Base-by-base conservation (phyloP, 805 yeast genomes). In the Yarrowia sp. region DNA sequence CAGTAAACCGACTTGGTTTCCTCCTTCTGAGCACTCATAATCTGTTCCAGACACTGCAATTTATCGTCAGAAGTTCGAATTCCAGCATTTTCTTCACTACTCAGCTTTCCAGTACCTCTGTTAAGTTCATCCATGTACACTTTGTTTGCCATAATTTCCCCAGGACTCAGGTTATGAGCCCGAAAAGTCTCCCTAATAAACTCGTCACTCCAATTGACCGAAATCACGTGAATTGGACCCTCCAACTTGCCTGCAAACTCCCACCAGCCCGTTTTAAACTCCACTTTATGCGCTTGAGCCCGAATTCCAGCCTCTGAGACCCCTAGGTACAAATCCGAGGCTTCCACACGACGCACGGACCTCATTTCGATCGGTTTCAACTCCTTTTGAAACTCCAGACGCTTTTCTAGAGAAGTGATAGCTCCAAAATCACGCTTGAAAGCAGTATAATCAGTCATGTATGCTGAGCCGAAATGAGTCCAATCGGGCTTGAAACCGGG, bases 201-300 rank as follows among this genome's bases (percentile, higher is more conserved):
- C 11, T 75, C 18, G 1, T 79, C 76, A 8, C 88, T 82, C 90
- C 90, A 86, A 71, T 86, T 86, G 53, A 86, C 84, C 68, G 89
- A 86, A 36, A 86, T 68, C 1, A 86, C 76, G 8, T 75, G 72
- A 1, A 83, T 72, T 0, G 83, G 83, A 2, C 79, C 15, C 60
- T 44, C n/a, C 57, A 78, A 64, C 53, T 51, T n/a, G 47, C 66
- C 42, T 39, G 77, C 65, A 68, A 81, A 77, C 15, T 74, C 72
- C 50, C 72, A 64, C 69, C 82, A 80, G 0, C 83, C 84, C 0
- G 73, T 73, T 28, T 78, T 76, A 9, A 83, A 69, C 17, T 69
- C 68, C 3, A 85, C 79, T 7, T 76, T 66, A 0, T 47, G 17
- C 0, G 81, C 82, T 65, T 79, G 80, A 0, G 67, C 65, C 17